A percentile compares a stretch with the other conserved stretches of the same genome.
phyloP scores from a whole-genome alignment of 2,329 filamentous ascomycete genomes.

The Coniochaeta hoffmannii region DNA sequence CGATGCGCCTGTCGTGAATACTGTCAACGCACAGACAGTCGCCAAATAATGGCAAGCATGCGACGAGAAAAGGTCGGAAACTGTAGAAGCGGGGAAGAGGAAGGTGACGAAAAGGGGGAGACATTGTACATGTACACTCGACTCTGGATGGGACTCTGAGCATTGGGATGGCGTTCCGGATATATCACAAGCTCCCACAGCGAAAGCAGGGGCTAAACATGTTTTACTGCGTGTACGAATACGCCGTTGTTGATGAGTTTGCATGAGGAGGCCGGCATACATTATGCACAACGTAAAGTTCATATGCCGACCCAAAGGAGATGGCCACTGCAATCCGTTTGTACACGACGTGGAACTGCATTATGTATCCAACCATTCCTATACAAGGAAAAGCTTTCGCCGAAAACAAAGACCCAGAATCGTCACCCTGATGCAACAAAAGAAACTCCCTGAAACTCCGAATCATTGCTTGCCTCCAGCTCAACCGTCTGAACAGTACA shows the following conservation, averaged over 20 bases:
- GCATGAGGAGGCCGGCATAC: not conserved
- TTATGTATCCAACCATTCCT: not conserved
- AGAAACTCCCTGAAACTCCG: not conserved
- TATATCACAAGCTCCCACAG: no score
- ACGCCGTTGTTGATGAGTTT: not conserved
- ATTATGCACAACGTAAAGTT: no score
- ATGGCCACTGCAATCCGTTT: no score
- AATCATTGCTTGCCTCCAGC: not conserved
- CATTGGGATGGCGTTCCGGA: not conserved
- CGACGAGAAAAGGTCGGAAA: not conserved
- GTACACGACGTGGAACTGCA: no score
- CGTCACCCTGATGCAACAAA: not conserved
- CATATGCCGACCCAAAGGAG: no score
- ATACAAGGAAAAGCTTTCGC: not conserved
- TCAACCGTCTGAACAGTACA: not conserved
- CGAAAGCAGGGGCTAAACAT: not conserved
- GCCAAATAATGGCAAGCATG: not conserved
- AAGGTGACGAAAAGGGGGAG: not conserved
- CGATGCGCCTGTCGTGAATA: conserved; percentile 49
- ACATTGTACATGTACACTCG: no score
- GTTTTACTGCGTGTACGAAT: not conserved
- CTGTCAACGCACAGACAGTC: not conserved
- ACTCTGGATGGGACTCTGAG: not conserved
- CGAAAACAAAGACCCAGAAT: not conserved
- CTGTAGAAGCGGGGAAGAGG: not conserved